Conservation (phyloP, 78 protist genomes). For the Pigoraptor vietnamica region DNA sequence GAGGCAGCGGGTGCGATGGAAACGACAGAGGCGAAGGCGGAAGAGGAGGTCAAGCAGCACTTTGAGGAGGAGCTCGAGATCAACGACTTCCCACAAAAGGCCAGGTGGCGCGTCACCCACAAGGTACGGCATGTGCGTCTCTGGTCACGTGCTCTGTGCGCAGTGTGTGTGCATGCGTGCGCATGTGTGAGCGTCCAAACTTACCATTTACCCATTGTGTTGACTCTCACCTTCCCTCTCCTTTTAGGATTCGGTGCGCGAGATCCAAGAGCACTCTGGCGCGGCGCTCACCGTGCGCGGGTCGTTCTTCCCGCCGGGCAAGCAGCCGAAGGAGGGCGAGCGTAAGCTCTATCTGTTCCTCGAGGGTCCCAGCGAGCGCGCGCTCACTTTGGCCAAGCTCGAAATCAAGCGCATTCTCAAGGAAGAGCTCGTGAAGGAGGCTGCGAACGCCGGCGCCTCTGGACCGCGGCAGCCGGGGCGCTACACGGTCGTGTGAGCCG, state of each 20-base stretch:
- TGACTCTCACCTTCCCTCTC: too few relatives aligned
- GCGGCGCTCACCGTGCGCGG: slow-evolving; percentile 26
- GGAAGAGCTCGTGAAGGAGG: slow-evolving; percentile 1
- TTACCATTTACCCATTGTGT: too few relatives aligned
- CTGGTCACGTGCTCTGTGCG: neutral
- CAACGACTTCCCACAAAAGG: slow-evolving; percentile 38
- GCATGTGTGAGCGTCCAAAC: too few relatives aligned
- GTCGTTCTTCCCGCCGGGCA: slow-evolving; percentile 3
- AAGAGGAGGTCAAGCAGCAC: too few relatives aligned
- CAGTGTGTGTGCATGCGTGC: too few relatives aligned
- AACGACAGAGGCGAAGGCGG: too few relatives aligned
- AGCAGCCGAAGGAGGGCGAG: neutral
- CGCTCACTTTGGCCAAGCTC: neutral
- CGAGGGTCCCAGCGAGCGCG: neutral
- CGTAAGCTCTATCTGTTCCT: neutral
- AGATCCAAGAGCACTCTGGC: neutral
- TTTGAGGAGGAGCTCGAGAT: slow-evolving; percentile 26
- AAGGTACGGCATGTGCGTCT: neutral
- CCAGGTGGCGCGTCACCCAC: slow-evolving; percentile 30
- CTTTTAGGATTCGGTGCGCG: neutral
- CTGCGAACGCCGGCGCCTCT: neutral
- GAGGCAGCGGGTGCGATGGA: too few relatives aligned
- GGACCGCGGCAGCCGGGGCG: too few relatives aligned
- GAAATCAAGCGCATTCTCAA: slow-evolving; percentile 9
- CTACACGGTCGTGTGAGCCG: too few relatives aligned